Percentiles rank a stretch among this genome's conserved stretches.
phyloP scores from a whole-genome alignment of 305 asterid genomes.

The Fraxinus latifolia region DNA sequence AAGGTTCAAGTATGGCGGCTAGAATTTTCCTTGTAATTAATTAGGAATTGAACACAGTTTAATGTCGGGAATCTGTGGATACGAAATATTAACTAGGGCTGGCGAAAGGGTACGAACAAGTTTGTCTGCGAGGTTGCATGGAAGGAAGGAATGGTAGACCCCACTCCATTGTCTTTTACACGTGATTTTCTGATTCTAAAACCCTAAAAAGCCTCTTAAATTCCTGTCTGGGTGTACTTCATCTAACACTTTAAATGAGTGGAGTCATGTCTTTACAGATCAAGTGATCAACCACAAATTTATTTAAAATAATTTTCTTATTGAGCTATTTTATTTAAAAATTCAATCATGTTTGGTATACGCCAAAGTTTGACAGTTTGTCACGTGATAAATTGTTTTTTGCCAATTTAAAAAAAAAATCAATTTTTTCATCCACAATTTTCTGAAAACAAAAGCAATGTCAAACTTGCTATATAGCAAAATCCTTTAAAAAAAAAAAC shows the following conservation, averaged over 20 bases:
- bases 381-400: too few species aligned
- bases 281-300: not conserved
- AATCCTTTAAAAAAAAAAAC: too few species aligned
- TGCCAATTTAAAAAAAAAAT: too few species aligned
- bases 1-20: too few species aligned
- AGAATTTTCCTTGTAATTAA: too few species aligned
- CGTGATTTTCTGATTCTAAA: conserved; percentile 8
- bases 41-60: too few species aligned
- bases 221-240: not conserved
- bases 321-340: not conserved
- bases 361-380: too few species aligned
- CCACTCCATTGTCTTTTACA: conserved; percentile 19
- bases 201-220: not conserved
- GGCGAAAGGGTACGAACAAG: not conserved
- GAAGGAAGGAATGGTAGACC: conserved; percentile 25
- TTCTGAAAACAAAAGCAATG: too few species aligned
- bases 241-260: not conserved
- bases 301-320: not conserved
- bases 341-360: too few species aligned
- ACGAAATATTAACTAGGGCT: not conserved
- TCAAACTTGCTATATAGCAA: too few species aligned
- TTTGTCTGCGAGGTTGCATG: conserved; percentile 31
- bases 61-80: too few species aligned
- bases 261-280: not conserved
- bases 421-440: too few species aligned